phyloP scores from a whole-genome alignment of 2,329 filamentous ascomycete species.

The Pseudomassariella vexata region DNA sequence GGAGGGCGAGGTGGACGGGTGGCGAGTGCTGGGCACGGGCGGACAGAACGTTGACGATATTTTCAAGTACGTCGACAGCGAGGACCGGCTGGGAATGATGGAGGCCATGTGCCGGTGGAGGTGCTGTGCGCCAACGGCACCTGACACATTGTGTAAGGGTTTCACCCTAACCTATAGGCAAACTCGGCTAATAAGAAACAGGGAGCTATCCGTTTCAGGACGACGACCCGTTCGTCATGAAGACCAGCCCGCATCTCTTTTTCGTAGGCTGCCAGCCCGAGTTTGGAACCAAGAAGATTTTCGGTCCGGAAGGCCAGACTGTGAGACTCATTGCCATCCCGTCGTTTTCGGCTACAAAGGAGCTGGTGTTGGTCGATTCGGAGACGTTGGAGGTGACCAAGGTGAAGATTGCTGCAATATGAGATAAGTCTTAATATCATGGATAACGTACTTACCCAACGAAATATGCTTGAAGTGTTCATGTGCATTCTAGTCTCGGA shows the following conservation, averaged over 20 bases:
- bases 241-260: constrained; percentile 82
- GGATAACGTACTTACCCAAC: no score
- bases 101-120: constrained; percentile 92
- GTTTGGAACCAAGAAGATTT: constrained; percentile 67
- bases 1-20: constrained; percentile 86
- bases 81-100: constrained; percentile 81
- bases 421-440: constrained; percentile 7
- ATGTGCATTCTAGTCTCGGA: no score
- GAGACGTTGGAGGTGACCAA: constrained; percentile 77
- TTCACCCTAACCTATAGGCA: neutral
- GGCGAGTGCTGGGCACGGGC: constrained; percentile 77
- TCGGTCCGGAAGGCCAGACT: constrained; percentile 60
- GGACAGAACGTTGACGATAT: constrained; percentile 94
- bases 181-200: constrained; percentile 25
- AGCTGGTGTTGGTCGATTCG: constrained; percentile 77
- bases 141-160: constrained; percentile 83
- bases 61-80: constrained; percentile 79
- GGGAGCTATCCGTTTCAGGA: constrained; percentile 97
- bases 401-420: constrained; percentile 46
- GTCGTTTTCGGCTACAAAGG: constrained; percentile 69
- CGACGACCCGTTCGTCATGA: constrained; percentile 83
- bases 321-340: constrained; percentile 81
- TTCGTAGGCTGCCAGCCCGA: constrained; percentile 80
- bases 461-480: no score
- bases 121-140: constrained; percentile 85